These are phyloP conservation scores for Euphorbia tirucalli DNA, from an alignment of 345 rosid species.

Conservation along the genomic window DNA sequence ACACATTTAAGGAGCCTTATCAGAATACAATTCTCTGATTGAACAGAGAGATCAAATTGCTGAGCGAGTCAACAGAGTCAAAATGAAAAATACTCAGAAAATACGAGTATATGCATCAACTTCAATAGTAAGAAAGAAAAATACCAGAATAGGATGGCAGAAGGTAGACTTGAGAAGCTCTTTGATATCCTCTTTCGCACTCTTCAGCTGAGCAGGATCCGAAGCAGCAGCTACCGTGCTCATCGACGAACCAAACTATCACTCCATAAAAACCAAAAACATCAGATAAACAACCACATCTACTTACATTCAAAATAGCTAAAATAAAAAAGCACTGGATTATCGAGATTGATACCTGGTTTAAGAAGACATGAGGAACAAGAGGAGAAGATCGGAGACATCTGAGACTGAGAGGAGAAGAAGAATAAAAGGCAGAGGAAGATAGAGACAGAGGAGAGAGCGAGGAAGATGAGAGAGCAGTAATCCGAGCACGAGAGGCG, in stretches of 20 bases:
- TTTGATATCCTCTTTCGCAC: slow-evolving; percentile 85
- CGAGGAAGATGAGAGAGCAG: slow-evolving; percentile 22
- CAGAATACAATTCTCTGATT: background rate
- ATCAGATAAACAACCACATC: background rate
- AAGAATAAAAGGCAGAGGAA: slow-evolving; percentile 26
- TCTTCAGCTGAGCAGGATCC: slow-evolving; percentile 74
- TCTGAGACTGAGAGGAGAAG: slow-evolving; percentile 42
- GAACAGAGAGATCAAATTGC: background rate
- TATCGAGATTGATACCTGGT: slow-evolving; percentile 38
- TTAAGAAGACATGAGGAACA: slow-evolving; percentile 34
- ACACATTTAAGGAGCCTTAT: background rate
- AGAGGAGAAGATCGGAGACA: slow-evolving; percentile 53
- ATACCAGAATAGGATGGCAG: slow-evolving; percentile 85
- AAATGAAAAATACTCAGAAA: background rate
- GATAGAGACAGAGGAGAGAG: slow-evolving; percentile 23
- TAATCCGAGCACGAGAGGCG: slow-evolving; percentile 37
- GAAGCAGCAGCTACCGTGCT: slow-evolving; percentile 59
- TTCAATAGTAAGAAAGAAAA: background rate
- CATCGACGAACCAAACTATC: slow-evolving; percentile 43
- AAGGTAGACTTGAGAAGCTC: slow-evolving; percentile 67
- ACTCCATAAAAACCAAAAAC: background rate
- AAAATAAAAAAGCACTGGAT: no score
- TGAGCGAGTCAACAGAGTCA: background rate
- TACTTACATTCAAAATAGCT: background rate
- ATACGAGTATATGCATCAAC: background rate